Base-by-base conservation (phyloP, 2,329 filamentous ascomycete species). In the Metarhizium brunneum region DNA sequence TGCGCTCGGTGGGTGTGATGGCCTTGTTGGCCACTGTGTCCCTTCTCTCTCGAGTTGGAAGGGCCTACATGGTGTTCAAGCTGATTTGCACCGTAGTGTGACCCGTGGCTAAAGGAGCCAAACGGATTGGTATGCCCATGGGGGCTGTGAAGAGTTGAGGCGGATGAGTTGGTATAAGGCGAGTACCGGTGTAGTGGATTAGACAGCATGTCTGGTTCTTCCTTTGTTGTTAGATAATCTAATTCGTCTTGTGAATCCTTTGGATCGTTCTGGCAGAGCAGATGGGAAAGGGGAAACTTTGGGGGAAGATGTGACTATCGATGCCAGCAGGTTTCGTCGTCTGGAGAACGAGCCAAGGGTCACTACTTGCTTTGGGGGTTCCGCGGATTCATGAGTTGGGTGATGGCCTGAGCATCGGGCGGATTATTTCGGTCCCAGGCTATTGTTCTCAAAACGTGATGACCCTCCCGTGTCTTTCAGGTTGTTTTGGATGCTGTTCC, bases 51-150 rank as follows among this genome's bases (percentile, higher is more conserved):
- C n/a, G 29, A 18, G 29, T 52, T 53, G 32, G 55, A 50, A 14
- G 16, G 20, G 32, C 47, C 48, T n/a, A 54, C 35, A 25, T 52
- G 52, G 13, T 57, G 55, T 30, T 80, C 83, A 4, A 47, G 52
- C 36, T 56, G 84, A 61, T 90, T 86, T 57, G 90, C 76, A 18
- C 85, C 80, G 72, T 91, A 91, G 63, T 89, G 86, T 13, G 87
- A 85, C 42, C 81, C 80, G 60, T 88, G 85, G 6, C 83, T 79
- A 49, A 91, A 79, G 5, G 82, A 78, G 61, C 90, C 86, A 57
- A 92, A 73, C n/a, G 80, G 78, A 54, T 71, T 68, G 18, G 68
- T 68, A 61, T 82, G 78, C 48, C 48, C 43, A 43, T 48, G 43
- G 4, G 49, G 55, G 13, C 42, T 50, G 58, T 83, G 73, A 59